Evolutionary conservation across 1,139 yeast genomes (phyloP), one percentile per base, ranked within the genome.

Genomic region (Pichia cactophila): DNA sequence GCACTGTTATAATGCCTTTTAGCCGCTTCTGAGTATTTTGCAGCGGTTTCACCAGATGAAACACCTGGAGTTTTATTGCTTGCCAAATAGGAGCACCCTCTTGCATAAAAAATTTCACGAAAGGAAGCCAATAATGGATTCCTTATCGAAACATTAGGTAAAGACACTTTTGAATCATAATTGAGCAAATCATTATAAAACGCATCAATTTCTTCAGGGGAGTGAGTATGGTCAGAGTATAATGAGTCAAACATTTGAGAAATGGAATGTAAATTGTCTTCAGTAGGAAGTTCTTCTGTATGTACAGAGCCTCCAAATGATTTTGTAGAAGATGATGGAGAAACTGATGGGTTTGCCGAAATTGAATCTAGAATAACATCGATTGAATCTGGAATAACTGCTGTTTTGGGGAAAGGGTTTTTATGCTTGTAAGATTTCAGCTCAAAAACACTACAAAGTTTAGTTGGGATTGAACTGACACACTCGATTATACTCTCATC

Each of bases 21-120:
- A 0, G 69, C 63, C 3, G 65, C 48, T 2, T 46, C 44, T 1
- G 53, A 45, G 46, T 56, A 60, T 20, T 38, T 44, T 11, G 36
- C 47, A 33, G 52, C 44, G 3, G 47, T 17, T n/a, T 45, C 45
- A 5, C n/a, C 2, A 4, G 26, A 20, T 42, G 41, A 40, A 26
- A 31, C 41, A 38, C 17, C 12, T 10, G 44, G 45, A 5, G 59
- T 58, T 29, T 61, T 61, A 23, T 59, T 56, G 57, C 64, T 66
- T 2, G 69, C 63, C 28, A 70, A 51, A 45, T 58, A 65, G 0
- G 71, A 60, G 3, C 71, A 68, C 6, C 75, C 75, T 57, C 73
- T 69, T 14, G 72, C 69, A 44, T 61, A 59, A 20, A 69, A 68
- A 5, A 71, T 64, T 43, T 66, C 68, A 23, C 67, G 58, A 42